Evolutionary conservation across 192 early-diverging fungal species (phyloP).

Genomic region (Mycoemilia scoparia): DNA sequence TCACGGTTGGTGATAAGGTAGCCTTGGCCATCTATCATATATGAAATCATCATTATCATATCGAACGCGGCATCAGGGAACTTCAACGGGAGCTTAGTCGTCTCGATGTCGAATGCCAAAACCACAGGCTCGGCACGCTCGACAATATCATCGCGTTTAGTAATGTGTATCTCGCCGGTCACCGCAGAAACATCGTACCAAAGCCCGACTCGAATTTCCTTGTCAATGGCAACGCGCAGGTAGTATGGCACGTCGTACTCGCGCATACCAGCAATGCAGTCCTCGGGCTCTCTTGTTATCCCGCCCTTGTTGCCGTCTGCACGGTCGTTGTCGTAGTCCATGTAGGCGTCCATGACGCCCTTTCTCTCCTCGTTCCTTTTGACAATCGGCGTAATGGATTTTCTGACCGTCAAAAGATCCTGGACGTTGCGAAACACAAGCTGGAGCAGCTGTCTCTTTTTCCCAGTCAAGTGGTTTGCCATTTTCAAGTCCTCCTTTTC

Average conservation of each 20-base stretch:
- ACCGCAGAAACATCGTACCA: constrained; percentile 78
- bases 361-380: constrained; percentile 47
- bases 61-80: constrained; percentile 86
- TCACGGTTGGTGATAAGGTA: constrained; percentile 95
- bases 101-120: constrained; percentile 95
- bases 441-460: constrained; percentile 50
- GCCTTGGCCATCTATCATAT: constrained; percentile 98
- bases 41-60: constrained; percentile 99
- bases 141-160: constrained; percentile 57
- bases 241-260: constrained; percentile 98
- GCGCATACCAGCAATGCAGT: constrained; percentile 74
- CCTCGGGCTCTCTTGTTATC: constrained; percentile 22
- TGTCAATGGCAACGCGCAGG: constrained; percentile 83
- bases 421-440: constrained; percentile 68
- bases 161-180: constrained; percentile 39
- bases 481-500: constrained; percentile 73
- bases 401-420: constrained; percentile 59
- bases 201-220: constrained; percentile 77
- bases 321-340: constrained; percentile 15
- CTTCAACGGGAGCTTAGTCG: constrained; percentile 91
- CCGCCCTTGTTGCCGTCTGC: background rate
- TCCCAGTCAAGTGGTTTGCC: constrained; percentile 79
- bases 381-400: constrained; percentile 46
- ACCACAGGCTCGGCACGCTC: constrained; percentile 89
- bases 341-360: constrained; percentile 45